Conservation (phyloP, 106 monocot species). For the Dendrobium nobile region DNA sequence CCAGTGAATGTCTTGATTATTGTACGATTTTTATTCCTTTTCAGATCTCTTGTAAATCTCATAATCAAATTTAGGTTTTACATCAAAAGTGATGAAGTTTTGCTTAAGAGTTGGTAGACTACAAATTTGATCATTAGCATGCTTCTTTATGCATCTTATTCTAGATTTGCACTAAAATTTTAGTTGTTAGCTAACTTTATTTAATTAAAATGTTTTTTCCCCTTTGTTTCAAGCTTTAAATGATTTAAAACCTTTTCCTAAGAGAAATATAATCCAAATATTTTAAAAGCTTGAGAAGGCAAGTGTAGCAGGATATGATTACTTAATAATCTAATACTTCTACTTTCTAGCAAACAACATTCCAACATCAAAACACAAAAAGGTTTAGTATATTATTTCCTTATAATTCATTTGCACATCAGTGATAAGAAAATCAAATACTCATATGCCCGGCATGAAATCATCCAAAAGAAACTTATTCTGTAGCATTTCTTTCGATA, state of each 20-base stretch:
- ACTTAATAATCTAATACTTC: not conserved
- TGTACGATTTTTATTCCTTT: not conserved
- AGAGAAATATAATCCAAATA: not conserved
- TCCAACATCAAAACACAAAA: not conserved
- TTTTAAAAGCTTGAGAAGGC: not conserved
- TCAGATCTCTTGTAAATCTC: not conserved
- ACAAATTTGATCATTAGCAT: no score
- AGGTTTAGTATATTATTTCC: not conserved
- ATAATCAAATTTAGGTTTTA: no score
- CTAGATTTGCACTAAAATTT: not conserved
- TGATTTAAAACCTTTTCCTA: not conserved
- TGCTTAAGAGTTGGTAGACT: no score
- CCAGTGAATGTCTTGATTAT: no score
- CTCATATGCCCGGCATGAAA: not conserved
- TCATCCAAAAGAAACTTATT: not conserved
- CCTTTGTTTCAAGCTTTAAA: not conserved
- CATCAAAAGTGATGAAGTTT: no score
- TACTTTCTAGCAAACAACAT: not conserved
- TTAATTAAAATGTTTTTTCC: not conserved
- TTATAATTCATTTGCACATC: not conserved
- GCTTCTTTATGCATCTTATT: not conserved
- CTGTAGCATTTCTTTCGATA: not conserved
- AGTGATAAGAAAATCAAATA: not conserved
- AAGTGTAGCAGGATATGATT: not conserved
- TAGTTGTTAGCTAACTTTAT: not conserved